phyloP scores from a whole-genome alignment of 495 filamentous ascomycete species.

The Penicillium cataractarum region DNA sequence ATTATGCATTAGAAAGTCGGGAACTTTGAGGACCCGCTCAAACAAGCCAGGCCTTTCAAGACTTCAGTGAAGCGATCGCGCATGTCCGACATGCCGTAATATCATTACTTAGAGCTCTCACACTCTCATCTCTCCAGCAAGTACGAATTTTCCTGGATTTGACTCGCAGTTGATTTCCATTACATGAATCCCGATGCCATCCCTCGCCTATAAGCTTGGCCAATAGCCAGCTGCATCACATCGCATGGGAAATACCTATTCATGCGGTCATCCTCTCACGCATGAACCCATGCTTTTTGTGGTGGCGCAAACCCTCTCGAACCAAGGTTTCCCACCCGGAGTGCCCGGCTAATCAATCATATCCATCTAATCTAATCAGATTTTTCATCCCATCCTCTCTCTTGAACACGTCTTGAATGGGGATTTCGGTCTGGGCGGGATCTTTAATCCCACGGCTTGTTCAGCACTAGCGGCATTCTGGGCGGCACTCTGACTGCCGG shows the following conservation, averaged over 20 bases:
- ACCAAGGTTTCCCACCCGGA: conserved; percentile 1
- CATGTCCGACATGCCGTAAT: not conserved
- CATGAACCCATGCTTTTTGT: not conserved
- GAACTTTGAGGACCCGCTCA: not conserved
- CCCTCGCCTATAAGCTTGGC: not conserved
- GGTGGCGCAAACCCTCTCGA: not conserved
- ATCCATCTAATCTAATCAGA: conserved; percentile 13
- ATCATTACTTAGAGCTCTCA: not conserved
- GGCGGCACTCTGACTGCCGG: not conserved
- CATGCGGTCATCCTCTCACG: not conserved
- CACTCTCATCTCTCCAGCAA: not conserved
- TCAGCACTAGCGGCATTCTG: not conserved
- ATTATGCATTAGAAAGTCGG: too few relatives aligned
- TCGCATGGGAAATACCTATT: not conserved
- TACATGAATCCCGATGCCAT: not conserved
- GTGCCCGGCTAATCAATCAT: not conserved
- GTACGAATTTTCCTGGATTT: not conserved
- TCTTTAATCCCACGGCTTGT: not conserved
- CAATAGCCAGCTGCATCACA: not conserved
- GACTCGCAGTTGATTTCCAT: not conserved
- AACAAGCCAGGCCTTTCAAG: not conserved
- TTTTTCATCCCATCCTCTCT: conserved; percentile 1
- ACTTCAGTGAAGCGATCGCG: not conserved
- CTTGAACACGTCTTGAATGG: not conserved
- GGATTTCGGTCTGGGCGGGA: not conserved